Evolutionary conservation across 352 stramenopile species (phyloP).

Genomic region (Discostella stelligera): DNA sequence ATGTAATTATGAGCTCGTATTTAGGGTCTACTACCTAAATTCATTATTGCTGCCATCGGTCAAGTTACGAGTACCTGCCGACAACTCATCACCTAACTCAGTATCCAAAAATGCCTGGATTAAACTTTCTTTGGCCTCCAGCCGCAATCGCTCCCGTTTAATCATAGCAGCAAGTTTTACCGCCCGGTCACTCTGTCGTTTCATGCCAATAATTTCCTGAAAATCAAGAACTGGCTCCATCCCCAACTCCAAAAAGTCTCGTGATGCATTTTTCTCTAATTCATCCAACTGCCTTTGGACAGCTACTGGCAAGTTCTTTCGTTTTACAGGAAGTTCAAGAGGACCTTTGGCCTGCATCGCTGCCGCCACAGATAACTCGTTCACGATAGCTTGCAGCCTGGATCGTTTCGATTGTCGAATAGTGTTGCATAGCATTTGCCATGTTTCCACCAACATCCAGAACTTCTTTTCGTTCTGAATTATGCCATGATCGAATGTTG

Average conservation of each 20-base stretch:
- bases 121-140: conserved; percentile 54
- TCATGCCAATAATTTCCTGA: conserved; percentile 45
- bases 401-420: conserved; percentile 39
- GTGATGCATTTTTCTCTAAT: conserved; percentile 40
- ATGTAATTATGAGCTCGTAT: no score
- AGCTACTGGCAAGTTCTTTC: conserved; percentile 31
- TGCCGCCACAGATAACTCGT: conserved; percentile 41
- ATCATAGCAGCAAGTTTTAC: conserved; percentile 41
- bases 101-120: conserved; percentile 34
- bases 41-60: conserved; percentile 4
- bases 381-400: conserved; percentile 32
- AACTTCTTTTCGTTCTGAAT: conserved; percentile 34
- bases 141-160: conserved; percentile 26
- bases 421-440: conserved; percentile 54
- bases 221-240: conserved; percentile 59
- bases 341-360: conserved; percentile 38
- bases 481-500: conserved; percentile 19
- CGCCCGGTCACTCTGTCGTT: conserved; percentile 26
- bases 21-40: conserved; percentile 10
- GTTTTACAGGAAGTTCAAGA: conserved; percentile 49
- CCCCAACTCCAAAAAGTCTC: conserved; percentile 46
- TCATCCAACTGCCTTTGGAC: conserved; percentile 44
- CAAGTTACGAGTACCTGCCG: not conserved
- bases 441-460: conserved; percentile 52
- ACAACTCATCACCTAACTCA: conserved; percentile 13